Evolutionary conservation across 257 asterid genomes (phyloP), one percentile per base, ranked within the genome.

Genomic region (Scutellaria minor): DNA sequence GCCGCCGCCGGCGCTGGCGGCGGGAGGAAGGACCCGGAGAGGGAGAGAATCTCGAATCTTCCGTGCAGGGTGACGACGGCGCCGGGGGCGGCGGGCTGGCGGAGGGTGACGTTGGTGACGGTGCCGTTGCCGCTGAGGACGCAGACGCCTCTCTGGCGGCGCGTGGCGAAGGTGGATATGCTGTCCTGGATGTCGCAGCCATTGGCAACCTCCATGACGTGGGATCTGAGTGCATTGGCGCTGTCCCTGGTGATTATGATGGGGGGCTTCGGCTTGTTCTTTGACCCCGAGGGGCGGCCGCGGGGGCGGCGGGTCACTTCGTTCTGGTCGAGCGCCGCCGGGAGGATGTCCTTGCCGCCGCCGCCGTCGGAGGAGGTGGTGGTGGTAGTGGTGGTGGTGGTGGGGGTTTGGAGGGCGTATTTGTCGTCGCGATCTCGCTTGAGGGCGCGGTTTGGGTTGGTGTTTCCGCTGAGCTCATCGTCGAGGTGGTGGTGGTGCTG

Each of bases 1-100:
- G 99, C 97, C 0, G 95, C 90, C 0, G 97, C 86, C 0, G 97
- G 97, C 0, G 99, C 99, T 0, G 98, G 98, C 7, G 96, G 95
- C 1, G 99, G 99, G 0, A 94, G 83, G 44, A 89, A 89, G 0
- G 97, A 91, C 0, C 99, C 99, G 0, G 96, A 88, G 1, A 94
- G 90, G 0, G 99, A 91, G 0, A 94, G 82, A 40, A 94, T 89
- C 60, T 94, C 99, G 77, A 94, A 94, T 31, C 95, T 78, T 0
- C 98, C 98, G 7, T 84, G 96, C 6, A 94, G 64, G 7, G 93
- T 83, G 7, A 89, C 86, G 37, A 91, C 97, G 5, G 97, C 84
- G 0, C 96, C 96, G 0, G 96, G 91, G 3, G 99, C 74, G 0
- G 93, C 66, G 0, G 99, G 97, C 64, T 94, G 97, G 8, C 92